Conservation (phyloP, 2,329 filamentous ascomycete species). For the Claviceps capensis region DNA sequence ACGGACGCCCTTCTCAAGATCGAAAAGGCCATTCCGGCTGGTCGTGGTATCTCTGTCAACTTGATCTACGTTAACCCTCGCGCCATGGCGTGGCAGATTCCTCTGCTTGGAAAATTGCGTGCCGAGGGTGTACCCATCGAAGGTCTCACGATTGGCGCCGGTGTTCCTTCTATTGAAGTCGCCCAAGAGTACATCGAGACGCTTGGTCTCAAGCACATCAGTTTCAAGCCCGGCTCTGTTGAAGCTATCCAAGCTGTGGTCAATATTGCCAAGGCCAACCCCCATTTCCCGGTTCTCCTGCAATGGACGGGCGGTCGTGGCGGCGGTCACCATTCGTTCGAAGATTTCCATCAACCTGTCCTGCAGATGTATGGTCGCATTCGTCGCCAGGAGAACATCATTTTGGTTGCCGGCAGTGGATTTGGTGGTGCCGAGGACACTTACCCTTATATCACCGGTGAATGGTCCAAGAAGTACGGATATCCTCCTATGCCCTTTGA, state of each 20-base stretch:
- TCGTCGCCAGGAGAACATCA: constrained; percentile 71
- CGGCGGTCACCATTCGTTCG: constrained; percentile 86
- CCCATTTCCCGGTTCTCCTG: constrained; percentile 78
- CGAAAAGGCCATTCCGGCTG: constrained; percentile 68
- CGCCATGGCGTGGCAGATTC: constrained; percentile 88
- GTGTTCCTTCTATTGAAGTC: constrained; percentile 86
- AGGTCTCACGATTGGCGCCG: constrained; percentile 82
- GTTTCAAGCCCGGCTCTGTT: constrained; percentile 84
- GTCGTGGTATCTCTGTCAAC: constrained; percentile 79
- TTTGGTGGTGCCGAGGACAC: constrained; percentile 85
- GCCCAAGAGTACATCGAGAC: constrained; percentile 91
- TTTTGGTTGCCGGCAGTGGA: constrained; percentile 79
- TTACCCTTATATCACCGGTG: constrained; percentile 81
- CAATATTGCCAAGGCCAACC: constrained; percentile 90
- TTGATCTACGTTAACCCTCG: constrained; percentile 83
- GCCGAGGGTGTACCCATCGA: constrained; percentile 83
- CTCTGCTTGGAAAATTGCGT: constrained; percentile 64
- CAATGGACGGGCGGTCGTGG: constrained; percentile 94
- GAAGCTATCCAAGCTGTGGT: constrained; percentile 82
- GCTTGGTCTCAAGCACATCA: constrained; percentile 80
- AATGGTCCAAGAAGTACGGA: constrained; percentile 75
- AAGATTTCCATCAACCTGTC: constrained; percentile 89
- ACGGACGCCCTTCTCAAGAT: constrained; percentile 74
- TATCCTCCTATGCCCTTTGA: constrained; percentile 93
- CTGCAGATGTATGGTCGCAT: constrained; percentile 85